Conservation (phyloP, 257 asterid genomes). For the Apocynum venetum region DNA sequence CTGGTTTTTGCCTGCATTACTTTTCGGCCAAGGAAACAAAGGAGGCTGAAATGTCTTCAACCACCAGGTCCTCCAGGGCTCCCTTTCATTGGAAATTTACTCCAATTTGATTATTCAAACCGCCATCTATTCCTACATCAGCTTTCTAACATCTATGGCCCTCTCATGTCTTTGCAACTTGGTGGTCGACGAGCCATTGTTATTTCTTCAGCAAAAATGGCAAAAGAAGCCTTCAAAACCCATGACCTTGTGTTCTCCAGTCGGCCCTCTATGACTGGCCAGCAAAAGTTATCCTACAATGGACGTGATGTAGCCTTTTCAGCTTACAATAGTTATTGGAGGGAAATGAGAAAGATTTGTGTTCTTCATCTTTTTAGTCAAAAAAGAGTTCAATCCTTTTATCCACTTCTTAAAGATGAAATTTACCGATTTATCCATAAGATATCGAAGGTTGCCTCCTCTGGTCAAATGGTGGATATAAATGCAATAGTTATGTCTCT, state of each 20-base stretch:
- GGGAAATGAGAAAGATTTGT: conserved; percentile 8
- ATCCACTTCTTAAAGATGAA: conserved; percentile 7
- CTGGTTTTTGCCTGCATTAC: background rate
- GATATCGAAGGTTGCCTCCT: background rate
- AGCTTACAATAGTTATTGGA: conserved; percentile 7
- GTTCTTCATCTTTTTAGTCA: conserved; percentile 6
- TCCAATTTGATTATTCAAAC: background rate
- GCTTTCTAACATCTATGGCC: conserved; percentile 13
- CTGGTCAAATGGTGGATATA: background rate
- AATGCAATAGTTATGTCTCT: background rate
- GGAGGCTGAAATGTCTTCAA: background rate
- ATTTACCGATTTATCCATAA: background rate
- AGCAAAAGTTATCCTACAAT: conserved; percentile 9
- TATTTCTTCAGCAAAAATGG: conserved; percentile 15
- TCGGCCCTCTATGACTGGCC: background rate
- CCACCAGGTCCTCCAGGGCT: conserved; percentile 19
- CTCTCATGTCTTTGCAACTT: conserved; percentile 12
- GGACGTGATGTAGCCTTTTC: conserved; percentile 11
- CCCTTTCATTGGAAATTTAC: conserved; percentile 15
- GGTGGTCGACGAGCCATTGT: conserved; percentile 1
- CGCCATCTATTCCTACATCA: background rate
- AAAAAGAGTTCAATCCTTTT: conserved; percentile 8
- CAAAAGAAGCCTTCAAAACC: conserved; percentile 10
- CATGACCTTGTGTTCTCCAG: conserved; percentile 13
- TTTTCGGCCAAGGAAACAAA: background rate